Evolutionary conservation across 176 grass and related monocot genomes (phyloP).

Genomic region (Musa schizocarpa): DNA sequence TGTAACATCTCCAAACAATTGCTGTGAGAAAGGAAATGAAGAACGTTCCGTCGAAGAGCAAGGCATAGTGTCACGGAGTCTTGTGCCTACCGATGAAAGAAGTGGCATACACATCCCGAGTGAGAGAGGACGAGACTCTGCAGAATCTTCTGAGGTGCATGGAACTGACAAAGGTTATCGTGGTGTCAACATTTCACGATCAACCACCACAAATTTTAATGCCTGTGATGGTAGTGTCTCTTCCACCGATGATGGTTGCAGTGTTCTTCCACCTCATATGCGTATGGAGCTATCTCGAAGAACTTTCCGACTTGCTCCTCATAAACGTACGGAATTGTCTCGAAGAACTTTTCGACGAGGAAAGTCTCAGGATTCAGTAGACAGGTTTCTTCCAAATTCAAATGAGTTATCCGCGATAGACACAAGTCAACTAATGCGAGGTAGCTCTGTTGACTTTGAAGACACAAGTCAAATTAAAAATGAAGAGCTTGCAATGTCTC

Average conservation of each 20-base stretch:
- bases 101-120: background rate
- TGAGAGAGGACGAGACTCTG: background rate
- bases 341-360: background rate
- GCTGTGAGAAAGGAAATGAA: background rate
- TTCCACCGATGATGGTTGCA: background rate
- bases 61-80: background rate
- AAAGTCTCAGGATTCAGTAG: background rate
- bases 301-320: background rate
- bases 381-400: background rate
- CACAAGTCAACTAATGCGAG: conserved; percentile 5
- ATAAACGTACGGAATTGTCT: background rate
- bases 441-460: too few species aligned
- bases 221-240: background rate
- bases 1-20: background rate
- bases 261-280: background rate
- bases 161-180: background rate
- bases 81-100: background rate
- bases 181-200: background rate
- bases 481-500: too few species aligned
- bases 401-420: background rate
- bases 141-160: background rate
- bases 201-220: background rate
- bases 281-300: background rate
- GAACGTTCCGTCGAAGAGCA: background rate
- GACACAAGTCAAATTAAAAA: too few species aligned